These are phyloP conservation scores for Leishmania turanica DNA, from an alignment of 208 protist species.

Conservation along the genomic window DNA sequence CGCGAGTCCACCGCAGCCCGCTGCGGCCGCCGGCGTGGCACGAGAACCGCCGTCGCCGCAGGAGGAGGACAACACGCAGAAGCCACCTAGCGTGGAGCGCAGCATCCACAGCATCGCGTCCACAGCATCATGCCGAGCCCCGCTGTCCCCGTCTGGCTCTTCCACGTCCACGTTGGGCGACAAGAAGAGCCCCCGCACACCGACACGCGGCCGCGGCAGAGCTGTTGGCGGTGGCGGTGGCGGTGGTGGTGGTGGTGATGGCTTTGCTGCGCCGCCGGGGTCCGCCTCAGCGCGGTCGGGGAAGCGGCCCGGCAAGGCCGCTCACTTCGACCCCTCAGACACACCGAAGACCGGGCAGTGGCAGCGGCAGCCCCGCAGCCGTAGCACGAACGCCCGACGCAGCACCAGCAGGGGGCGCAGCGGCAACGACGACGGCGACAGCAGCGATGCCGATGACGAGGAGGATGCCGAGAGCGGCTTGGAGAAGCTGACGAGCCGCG, in stretches of 20 bases:
- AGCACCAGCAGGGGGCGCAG: not conserved
- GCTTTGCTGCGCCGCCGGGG: not conserved
- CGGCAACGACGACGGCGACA: not conserved
- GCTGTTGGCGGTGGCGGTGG: not conserved
- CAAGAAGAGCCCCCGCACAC: not conserved
- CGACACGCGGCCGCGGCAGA: not conserved
- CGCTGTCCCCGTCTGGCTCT: not conserved
- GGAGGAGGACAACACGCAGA: slow-evolving; percentile 31
- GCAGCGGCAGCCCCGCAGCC: not conserved
- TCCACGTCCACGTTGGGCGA: no score
- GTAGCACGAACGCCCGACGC: not conserved
- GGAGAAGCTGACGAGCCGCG: slow-evolving; percentile 20
- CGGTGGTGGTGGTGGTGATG: not conserved
- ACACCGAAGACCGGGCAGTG: not conserved
- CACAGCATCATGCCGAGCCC: slow-evolving; percentile 1
- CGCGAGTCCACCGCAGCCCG: not conserved
- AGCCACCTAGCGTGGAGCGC: slow-evolving; percentile 18
- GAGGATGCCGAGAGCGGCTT: not conserved
- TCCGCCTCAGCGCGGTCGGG: not conserved
- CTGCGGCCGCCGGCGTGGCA: not conserved
- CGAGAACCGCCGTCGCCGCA: slow-evolving; percentile 10
- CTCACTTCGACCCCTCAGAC: not conserved
- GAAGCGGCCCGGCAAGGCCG: not conserved
- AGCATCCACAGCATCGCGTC: slow-evolving; percentile 19
- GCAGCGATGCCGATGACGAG: not conserved